Percentiles rank a stretch among this genome's conserved stretches.
These are phyloP conservation scores for Globisporangium echinulatum DNA, from an alignment of 352 stramenopile genomes.

Conservation along the genomic window DNA sequence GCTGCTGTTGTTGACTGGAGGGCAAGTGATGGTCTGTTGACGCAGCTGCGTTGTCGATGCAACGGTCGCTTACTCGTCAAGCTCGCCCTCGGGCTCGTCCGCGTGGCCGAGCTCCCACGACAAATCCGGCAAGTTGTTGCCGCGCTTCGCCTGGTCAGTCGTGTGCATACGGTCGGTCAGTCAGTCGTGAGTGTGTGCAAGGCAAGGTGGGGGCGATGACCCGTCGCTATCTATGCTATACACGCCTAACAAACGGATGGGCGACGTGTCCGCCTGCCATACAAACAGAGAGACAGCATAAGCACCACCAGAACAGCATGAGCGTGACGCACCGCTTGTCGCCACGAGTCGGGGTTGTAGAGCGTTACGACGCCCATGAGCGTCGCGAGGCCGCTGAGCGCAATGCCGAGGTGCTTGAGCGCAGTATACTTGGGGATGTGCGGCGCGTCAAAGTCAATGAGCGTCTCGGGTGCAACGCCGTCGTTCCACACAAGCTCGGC, in stretches of 20 bases:
- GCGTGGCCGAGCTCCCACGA: constrained; percentile 76
- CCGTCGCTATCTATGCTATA: too few species aligned
- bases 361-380: constrained; percentile 77
- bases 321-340: constrained; percentile 56
- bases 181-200: not conserved
- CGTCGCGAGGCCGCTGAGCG: constrained; percentile 48
- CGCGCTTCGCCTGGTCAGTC: constrained; percentile 47
- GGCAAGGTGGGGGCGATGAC: too few species aligned
- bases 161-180: not conserved
- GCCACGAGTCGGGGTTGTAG: constrained; percentile 74
- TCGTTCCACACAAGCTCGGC: constrained; percentile 86
- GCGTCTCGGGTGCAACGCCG: constrained; percentile 76
- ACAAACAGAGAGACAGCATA: too few species aligned
- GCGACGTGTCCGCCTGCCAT: too few species aligned
- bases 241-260: too few species aligned
- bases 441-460: constrained; percentile 86
- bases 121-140: constrained; percentile 68
- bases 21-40: too few species aligned
- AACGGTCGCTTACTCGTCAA: constrained; percentile 55
- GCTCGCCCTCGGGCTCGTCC: constrained; percentile 76
- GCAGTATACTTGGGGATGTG: constrained; percentile 78
- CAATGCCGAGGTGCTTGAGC: constrained; percentile 54
- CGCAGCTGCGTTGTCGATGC: not conserved
- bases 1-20: too few species aligned
- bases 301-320: not conserved